Evolutionary conservation across 768 basidiomycete genomes (phyloP), one percentile per base, ranked within the genome.

Genomic region (Termitomyces sp.): DNA sequence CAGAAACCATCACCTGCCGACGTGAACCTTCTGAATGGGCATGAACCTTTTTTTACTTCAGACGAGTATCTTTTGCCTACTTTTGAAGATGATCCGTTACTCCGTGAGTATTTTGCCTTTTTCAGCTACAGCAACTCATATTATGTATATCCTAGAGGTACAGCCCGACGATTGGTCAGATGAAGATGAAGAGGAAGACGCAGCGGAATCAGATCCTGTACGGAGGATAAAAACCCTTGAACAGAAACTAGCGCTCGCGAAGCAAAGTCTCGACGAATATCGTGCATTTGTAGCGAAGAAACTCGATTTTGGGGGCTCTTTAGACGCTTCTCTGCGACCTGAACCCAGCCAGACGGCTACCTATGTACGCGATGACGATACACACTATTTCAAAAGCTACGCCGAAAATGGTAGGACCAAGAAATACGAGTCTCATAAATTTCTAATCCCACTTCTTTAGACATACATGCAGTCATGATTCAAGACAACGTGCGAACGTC

Each of bases 381-480:
- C 91, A 0, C 93, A 97, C 70, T 98, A 98, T 74, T 98, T 97
- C 74, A 81, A 91, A 58, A 92, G 90, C 62, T 98, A 98, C 68
- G 90, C 82, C 28, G 87, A 86, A 63, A 96, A 96, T 63, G 96
- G 95, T 94, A 57, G 12, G 73, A 48, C n/a, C 12, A 8, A 33
- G 22, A 45, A 32, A 28, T 22, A 0, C 54, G 7, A 20, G 9
- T 36, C 22, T 32, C 1, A 15, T 5, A 15, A 18, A 16, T 33
- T 2, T 49, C 35, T 58, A n/a, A 62, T 56, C 49, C 6, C 8
- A 9, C 36, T 57, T 32, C 35, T 18, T 11, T 68, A 95, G 94
- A 97, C 65, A 96, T 97, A 54, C 96, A 98, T 71, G 91, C 94
- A 35, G 84, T 94, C 63, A 98, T 98, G 96, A 91, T 98, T 60